Evolutionary conservation across 2,329 filamentous ascomycete species (phyloP), one percentile per base, ranked within the genome.

Genomic region (Zasmidium citrigriseum): DNA sequence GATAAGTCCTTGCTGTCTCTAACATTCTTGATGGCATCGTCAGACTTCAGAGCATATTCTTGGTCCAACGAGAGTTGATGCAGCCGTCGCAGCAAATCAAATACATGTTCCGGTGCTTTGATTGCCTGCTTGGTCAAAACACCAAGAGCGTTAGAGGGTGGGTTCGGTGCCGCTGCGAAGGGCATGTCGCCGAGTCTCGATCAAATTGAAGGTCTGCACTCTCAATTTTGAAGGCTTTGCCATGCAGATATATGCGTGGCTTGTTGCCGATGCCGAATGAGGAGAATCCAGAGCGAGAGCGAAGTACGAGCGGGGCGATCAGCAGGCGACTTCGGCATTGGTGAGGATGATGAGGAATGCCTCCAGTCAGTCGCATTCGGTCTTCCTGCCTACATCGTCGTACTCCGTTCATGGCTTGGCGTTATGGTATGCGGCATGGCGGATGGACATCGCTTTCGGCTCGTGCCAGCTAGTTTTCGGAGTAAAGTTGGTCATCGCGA

Each of bases 31-130:
- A 54, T 25, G 23, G 38, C 21, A 18, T 44, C 29, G 18, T 25
- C 41, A 25, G 20, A 21, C 41, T 54, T 46, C 18, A 54, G 38
- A 4, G 18, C 16, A 24, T 11, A 16, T 44, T 55, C 53, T 24
- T 55, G 44, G n/a, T 49, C 45, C 45, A 55, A 21, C 9, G 53
- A 55, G 9, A 23, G 38, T 18, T 41, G 45, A 50, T 55, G 45
- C 3, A 55, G 45, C 24, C 53, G 53, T 18, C 25, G 25, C 25
- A 55, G 45, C 16, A 55, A 27, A 4, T 48, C 45, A 21, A 55
- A 29, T 1, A 55, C 46, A 44, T 55, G 53, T 22, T 20, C 27
- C 5, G 53, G 45, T 22, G 53, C 45, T 18, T 49, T 50, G 45
- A 55, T 46, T 5, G 27, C 38, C n/a, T 24, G 16, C 21, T 34